These are phyloP conservation scores for Cyclaneusma minus DNA, from an alignment of 2,329 filamentous ascomycete species.

Conservation along the genomic window DNA sequence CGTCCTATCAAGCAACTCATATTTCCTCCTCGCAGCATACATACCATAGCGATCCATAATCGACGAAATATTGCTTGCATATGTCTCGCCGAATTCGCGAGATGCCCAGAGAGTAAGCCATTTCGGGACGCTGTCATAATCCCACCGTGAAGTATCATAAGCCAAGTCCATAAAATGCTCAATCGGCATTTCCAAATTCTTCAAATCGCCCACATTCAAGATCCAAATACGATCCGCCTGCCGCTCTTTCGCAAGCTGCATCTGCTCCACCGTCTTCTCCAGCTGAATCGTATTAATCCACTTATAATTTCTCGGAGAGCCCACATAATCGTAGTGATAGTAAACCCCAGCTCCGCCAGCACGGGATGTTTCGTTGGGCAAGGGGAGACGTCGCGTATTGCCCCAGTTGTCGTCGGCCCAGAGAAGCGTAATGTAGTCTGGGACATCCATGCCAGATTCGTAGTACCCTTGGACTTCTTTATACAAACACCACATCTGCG, in stretches of 20 bases:
- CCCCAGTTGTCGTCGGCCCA: constrained; percentile 60
- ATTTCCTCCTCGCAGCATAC: constrained; percentile 43
- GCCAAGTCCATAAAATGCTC: constrained; percentile 53
- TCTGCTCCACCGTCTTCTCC: constrained; percentile 49
- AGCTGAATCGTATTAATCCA: constrained; percentile 54
- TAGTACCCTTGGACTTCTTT: constrained; percentile 61
- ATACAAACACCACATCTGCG: constrained; percentile 60
- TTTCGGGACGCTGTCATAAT: constrained; percentile 34
- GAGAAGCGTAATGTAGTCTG: constrained; percentile 51
- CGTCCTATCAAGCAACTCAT: constrained; percentile 40
- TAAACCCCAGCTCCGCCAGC: constrained; percentile 50
- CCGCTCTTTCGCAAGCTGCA: constrained; percentile 43
- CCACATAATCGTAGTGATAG: constrained; percentile 41
- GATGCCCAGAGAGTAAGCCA: constrained; percentile 42
- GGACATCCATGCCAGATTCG: constrained; percentile 44
- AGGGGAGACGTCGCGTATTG: constrained; percentile 45
- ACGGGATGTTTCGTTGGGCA: constrained; percentile 40
- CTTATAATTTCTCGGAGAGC: constrained; percentile 31
- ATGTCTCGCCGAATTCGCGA: constrained; percentile 36
- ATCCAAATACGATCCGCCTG: constrained; percentile 40
- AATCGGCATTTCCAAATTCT: constrained; percentile 45
- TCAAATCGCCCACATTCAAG: constrained; percentile 49
- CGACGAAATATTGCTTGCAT: constrained; percentile 30
- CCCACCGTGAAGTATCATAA: constrained; percentile 43
- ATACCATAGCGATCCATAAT: constrained; percentile 39